Conservation (phyloP, 768 basidiomycete species). For the Piloderma croceum region DNA sequence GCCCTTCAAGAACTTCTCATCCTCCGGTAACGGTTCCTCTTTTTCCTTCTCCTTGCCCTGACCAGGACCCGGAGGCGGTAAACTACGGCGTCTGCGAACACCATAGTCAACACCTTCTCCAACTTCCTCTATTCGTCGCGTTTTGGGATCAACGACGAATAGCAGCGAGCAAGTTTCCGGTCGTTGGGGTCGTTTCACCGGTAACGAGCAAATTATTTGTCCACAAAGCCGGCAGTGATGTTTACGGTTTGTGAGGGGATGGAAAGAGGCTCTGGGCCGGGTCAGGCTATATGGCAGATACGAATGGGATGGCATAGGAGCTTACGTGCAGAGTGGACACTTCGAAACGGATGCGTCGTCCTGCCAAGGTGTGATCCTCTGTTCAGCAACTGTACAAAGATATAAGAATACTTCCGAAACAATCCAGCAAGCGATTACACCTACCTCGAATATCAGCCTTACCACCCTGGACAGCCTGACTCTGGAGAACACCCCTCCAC, state of each 20-base stretch:
- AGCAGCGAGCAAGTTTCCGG: slow-evolving; percentile 68
- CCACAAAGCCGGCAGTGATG: slow-evolving; percentile 97
- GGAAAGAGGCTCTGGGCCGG: slow-evolving; percentile 60
- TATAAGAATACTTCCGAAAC: slow-evolving; percentile 4
- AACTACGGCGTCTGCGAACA: slow-evolving; percentile 47
- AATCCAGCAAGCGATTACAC: slow-evolving; percentile 7
- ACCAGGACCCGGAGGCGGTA: slow-evolving; percentile 10
- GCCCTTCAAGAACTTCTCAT: slow-evolving; percentile 83
- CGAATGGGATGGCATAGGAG: slow-evolving; percentile 4
- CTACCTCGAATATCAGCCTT: slow-evolving; percentile 67
- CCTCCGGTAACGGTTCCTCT: slow-evolving; percentile 44
- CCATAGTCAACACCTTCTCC: slow-evolving; percentile 79
- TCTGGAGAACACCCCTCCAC: slow-evolving; percentile 58
- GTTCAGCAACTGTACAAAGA: slow-evolving; percentile 61
- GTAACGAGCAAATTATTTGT: slow-evolving; percentile 84
- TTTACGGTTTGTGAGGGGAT: slow-evolving; percentile 86
- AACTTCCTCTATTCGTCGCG: slow-evolving; percentile 78
- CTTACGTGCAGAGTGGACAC: slow-evolving; percentile 84
- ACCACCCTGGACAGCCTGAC: slow-evolving; percentile 36
- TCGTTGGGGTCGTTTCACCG: slow-evolving; percentile 66
- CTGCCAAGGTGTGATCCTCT: slow-evolving; percentile 93
- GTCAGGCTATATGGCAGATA: not conserved
- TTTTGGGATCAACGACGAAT: slow-evolving; percentile 79
- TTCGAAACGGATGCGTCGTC: slow-evolving; percentile 69
- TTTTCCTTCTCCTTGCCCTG: slow-evolving; percentile 26